These are phyloP conservation scores for Linum lewisii DNA, from an alignment of 345 rosid species.

Conservation along the genomic window DNA sequence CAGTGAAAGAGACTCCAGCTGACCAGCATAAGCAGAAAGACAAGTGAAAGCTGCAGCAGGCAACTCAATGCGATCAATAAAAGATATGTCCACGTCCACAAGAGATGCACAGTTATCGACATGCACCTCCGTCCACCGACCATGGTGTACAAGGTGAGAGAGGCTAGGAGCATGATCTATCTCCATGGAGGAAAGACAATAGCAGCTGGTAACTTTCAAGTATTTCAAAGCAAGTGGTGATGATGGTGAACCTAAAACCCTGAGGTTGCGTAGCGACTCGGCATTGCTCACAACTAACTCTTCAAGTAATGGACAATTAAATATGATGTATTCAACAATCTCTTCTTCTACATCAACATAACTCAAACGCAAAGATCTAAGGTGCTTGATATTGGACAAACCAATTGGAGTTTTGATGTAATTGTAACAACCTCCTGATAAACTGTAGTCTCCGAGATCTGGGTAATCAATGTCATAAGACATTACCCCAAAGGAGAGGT, in stretches of 20 bases:
- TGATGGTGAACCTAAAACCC: not conserved
- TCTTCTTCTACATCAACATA: not conserved
- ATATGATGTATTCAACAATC: not conserved
- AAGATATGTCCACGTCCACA: not conserved
- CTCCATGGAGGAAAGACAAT: not conserved
- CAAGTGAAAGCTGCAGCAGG: not conserved
- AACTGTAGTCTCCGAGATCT: too few relatives aligned
- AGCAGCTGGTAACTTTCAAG: not conserved
- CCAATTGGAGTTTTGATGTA: not conserved
- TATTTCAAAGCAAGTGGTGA: not conserved
- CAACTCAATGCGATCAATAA: not conserved
- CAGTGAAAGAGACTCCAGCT: not conserved
- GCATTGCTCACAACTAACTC: not conserved
- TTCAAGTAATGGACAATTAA: constrained; percentile 4
- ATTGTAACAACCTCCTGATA: too few relatives aligned
- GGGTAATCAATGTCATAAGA: too few relatives aligned
- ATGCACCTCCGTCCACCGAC: not conserved
- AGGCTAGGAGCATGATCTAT: not conserved
- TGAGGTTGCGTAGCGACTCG: not conserved
- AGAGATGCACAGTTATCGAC: constrained; percentile 2
- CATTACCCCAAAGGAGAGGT: too few relatives aligned
- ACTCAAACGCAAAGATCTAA: not conserved
- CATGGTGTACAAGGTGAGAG: not conserved
- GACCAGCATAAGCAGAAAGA: not conserved
- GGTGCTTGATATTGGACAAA: not conserved